A percentile compares a stretch with the other conserved stretches of the same genome.
phyloP scores from a whole-genome alignment of 768 basidiomycete genomes.

The Leccinum incarnatum region DNA sequence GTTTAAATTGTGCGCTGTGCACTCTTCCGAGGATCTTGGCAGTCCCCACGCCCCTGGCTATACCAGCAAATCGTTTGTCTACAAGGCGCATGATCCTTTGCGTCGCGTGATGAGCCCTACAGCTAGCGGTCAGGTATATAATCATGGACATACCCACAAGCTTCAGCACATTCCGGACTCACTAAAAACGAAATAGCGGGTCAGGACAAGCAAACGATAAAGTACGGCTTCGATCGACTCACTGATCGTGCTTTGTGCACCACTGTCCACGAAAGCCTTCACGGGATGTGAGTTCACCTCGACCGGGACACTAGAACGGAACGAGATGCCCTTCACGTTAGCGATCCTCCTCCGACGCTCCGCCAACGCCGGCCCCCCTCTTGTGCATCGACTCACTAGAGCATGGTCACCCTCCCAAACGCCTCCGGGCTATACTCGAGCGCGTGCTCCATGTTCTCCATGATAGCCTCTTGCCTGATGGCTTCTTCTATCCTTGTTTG shows the following conservation, averaged over 20 bases:
- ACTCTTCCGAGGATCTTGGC: slow-evolving; percentile 92
- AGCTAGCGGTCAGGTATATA: background rate
- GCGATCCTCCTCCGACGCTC: slow-evolving; percentile 1
- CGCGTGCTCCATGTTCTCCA: slow-evolving; percentile 93
- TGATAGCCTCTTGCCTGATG: slow-evolving; percentile 83
- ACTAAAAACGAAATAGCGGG: slow-evolving; percentile 43
- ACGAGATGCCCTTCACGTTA: slow-evolving; percentile 7
- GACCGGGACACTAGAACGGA: slow-evolving; percentile 65
- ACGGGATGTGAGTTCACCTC: slow-evolving; percentile 91
- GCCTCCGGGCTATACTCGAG: slow-evolving; percentile 90
- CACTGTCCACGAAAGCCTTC: slow-evolving; percentile 97
- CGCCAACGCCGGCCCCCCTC: background rate
- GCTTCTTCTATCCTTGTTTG: slow-evolving; percentile 92
- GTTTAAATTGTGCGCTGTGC: slow-evolving; percentile 88
- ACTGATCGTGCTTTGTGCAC: slow-evolving; percentile 97
- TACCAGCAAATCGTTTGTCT: slow-evolving; percentile 83
- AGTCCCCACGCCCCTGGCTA: slow-evolving; percentile 92
- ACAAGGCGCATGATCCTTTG: slow-evolving; percentile 87
- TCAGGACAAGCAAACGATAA: slow-evolving; percentile 5
- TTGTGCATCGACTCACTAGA: slow-evolving; percentile 66
- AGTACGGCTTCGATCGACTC: slow-evolving; percentile 25
- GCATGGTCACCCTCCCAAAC: slow-evolving; percentile 94
- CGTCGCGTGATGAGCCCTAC: slow-evolving; percentile 1
- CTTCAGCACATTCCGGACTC: slow-evolving; percentile 89
- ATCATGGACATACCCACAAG: slow-evolving; percentile 68